A percentile compares a stretch with the other conserved stretches of the same genome.
Conservation (phyloP, 2,329 filamentous ascomycete genomes). For the Aureobasidium sp. region DNA sequence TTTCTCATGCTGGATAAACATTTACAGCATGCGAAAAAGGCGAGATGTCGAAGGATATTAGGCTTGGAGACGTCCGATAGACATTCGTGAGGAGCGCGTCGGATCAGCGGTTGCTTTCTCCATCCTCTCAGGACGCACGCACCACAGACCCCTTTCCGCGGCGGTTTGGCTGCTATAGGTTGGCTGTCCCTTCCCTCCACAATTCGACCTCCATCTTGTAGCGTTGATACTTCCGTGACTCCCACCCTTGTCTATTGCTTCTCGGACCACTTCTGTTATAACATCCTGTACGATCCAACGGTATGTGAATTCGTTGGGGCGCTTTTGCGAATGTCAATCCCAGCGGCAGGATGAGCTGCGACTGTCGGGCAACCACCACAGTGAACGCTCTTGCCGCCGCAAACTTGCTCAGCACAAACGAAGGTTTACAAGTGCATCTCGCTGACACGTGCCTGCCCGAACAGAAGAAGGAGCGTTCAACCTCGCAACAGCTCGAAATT, state of each 20-base stretch:
- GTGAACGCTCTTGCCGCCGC: slow-evolving; percentile 5
- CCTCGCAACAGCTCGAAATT: background rate
- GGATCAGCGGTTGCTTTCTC: slow-evolving; percentile 12
- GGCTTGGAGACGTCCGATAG: background rate
- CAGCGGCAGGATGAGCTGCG: background rate
- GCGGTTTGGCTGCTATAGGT: background rate
- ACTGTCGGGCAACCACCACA: background rate
- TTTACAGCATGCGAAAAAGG: background rate
- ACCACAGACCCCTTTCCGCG: slow-evolving; percentile 14
- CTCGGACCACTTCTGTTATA: background rate
- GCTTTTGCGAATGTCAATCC: background rate
- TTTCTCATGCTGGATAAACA: background rate
- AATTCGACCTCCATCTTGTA: slow-evolving; percentile 10
- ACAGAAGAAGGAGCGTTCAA: slow-evolving; percentile 12
- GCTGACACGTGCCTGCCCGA: slow-evolving; percentile 11
- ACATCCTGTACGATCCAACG: background rate
- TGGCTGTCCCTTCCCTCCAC: slow-evolving; percentile 13
- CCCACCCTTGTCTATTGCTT: slow-evolving; percentile 13
- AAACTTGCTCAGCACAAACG: slow-evolving; percentile 10
- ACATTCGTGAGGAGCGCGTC: background rate
- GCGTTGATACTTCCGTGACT: background rate
- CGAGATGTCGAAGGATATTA: background rate
- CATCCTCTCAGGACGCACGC: slow-evolving; percentile 1
- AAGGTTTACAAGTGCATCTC: background rate
- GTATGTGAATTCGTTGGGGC: background rate